Evolutionary conservation across 2,329 filamentous ascomycete species (phyloP).

Genomic region (Colletotrichum viniferum): DNA sequence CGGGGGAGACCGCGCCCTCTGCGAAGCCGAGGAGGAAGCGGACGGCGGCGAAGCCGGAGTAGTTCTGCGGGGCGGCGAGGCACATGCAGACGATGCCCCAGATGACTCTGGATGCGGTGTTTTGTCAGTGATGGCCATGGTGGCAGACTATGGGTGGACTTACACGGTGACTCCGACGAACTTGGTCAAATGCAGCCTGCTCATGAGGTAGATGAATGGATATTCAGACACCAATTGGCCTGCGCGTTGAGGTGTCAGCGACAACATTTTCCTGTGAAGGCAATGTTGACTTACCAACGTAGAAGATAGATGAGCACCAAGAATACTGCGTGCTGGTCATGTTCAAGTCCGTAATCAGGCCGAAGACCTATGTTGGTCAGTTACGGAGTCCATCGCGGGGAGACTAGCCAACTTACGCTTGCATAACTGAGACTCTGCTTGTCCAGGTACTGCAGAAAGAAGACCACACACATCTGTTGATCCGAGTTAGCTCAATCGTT

Average conservation of each 20-base stretch:
- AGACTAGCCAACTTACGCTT: slow-evolving; percentile 16
- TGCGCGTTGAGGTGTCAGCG: neutral
- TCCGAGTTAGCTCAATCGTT: neutral
- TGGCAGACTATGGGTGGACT: neutral
- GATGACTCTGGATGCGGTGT: slow-evolving; percentile 31
- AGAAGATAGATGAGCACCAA: slow-evolving; percentile 46
- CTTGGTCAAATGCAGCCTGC: slow-evolving; percentile 49
- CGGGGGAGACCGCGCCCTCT: slow-evolving; percentile 35
- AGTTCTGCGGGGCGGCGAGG: slow-evolving; percentile 44
- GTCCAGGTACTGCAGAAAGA: slow-evolving; percentile 49
- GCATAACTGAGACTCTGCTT: slow-evolving; percentile 56
- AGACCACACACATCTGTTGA: slow-evolving; percentile 43
- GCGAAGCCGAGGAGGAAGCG: slow-evolving; percentile 47
- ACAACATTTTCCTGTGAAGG: accelerated
- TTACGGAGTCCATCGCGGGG: no score
- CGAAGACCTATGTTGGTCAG: slow-evolving; percentile 38
- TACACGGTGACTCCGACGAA: slow-evolving; percentile 54
- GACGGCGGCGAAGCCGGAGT: slow-evolving; percentile 40
- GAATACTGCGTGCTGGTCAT: slow-evolving; percentile 51
- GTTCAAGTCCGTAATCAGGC: slow-evolving; percentile 48
- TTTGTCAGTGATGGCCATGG: neutral
- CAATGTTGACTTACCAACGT: slow-evolving; percentile 33
- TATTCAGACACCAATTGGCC: slow-evolving; percentile 51
- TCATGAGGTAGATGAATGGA: slow-evolving; percentile 57
- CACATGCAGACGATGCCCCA: slow-evolving; percentile 50